phyloP scores from a whole-genome alignment of 768 basidiomycete genomes.

The Crassisporium funariophilum region DNA sequence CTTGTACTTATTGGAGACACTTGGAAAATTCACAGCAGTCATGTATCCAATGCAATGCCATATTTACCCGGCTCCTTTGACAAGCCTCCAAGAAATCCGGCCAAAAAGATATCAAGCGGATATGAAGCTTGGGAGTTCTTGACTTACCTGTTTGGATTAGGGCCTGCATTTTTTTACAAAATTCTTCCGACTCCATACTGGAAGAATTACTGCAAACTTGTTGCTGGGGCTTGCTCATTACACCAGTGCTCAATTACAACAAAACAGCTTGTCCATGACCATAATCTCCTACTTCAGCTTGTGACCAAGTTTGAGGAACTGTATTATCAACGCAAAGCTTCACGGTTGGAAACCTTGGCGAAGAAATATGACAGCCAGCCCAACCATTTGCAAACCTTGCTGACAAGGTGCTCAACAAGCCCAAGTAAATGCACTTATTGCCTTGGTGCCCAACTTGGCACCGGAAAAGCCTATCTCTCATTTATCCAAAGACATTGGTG shows the following conservation, averaged over 20 bases:
- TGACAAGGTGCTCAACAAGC: conserved; percentile 7
- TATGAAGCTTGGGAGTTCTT: conserved; percentile 41
- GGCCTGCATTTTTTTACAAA: conserved; percentile 30
- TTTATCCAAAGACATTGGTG: conserved; percentile 1
- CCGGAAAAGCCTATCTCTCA: not conserved
- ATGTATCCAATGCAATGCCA: conserved; percentile 9
- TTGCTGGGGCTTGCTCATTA: conserved; percentile 25
- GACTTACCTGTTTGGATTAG: conserved; percentile 34
- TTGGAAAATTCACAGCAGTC: conserved; percentile 32
- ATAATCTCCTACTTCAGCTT: conserved; percentile 26
- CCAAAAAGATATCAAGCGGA: conserved; percentile 37
- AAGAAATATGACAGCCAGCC: conserved; percentile 23
- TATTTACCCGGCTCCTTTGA: conserved; percentile 30
- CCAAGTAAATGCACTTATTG: conserved; percentile 14
- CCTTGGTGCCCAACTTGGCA: conserved; percentile 12
- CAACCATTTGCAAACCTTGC: conserved; percentile 16
- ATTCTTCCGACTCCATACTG: conserved; percentile 31
- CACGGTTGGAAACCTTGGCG: conserved; percentile 24
- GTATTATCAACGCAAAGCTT: conserved; percentile 29
- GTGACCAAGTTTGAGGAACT: conserved; percentile 35
- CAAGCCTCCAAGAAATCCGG: conserved; percentile 29
- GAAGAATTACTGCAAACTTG: conserved; percentile 34
- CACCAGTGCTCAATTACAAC: conserved; percentile 24
- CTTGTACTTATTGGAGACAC: conserved; percentile 22
- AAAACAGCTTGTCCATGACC: conserved; percentile 19